Percentiles rank a stretch among this genome's conserved stretches.
These are phyloP conservation scores for Colletotrichum shisoi DNA, from an alignment of 2,329 filamentous ascomycete genomes.

Conservation along the genomic window DNA sequence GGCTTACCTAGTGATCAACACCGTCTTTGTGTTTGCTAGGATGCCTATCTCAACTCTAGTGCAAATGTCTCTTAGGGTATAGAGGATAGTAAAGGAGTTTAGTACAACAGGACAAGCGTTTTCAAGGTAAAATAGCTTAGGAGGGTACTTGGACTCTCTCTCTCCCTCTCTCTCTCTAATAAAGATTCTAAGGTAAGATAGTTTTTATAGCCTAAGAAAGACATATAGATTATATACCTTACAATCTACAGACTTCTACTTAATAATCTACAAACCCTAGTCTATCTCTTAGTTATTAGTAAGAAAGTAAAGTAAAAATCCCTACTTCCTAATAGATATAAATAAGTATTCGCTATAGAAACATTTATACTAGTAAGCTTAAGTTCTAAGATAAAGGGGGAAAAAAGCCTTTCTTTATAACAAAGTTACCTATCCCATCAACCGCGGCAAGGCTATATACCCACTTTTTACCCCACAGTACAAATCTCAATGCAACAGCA, in stretches of 20 bases:
- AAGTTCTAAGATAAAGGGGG: too few relatives aligned
- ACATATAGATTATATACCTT: too few relatives aligned
- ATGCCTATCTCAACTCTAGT: slow-evolving; percentile 10
- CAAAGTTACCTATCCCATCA: too few relatives aligned
- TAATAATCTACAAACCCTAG: not conserved
- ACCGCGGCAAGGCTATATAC: too few relatives aligned
- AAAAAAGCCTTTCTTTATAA: too few relatives aligned
- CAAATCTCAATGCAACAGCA: too few relatives aligned
- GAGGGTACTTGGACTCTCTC: not conserved
- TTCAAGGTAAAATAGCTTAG: slow-evolving; percentile 1
- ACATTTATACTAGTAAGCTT: not conserved
- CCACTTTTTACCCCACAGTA: too few relatives aligned
- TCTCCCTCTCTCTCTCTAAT: not conserved
- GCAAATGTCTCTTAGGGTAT: too few relatives aligned
- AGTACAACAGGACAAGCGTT: not conserved
- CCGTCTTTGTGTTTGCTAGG: slow-evolving; percentile 50
- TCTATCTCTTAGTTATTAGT: not conserved
- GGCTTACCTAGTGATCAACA: slow-evolving; percentile 60
- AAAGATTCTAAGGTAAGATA: slow-evolving; percentile 20
- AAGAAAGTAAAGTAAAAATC: not conserved
- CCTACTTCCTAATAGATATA: not conserved
- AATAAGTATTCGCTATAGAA: not conserved
- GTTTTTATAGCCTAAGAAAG: not conserved
- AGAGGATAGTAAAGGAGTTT: not conserved
- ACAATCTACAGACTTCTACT: too few relatives aligned